Evolutionary conservation across 176 grass and related monocot species (phyloP).

Genomic region (Cymbopogon citratus): DNA sequence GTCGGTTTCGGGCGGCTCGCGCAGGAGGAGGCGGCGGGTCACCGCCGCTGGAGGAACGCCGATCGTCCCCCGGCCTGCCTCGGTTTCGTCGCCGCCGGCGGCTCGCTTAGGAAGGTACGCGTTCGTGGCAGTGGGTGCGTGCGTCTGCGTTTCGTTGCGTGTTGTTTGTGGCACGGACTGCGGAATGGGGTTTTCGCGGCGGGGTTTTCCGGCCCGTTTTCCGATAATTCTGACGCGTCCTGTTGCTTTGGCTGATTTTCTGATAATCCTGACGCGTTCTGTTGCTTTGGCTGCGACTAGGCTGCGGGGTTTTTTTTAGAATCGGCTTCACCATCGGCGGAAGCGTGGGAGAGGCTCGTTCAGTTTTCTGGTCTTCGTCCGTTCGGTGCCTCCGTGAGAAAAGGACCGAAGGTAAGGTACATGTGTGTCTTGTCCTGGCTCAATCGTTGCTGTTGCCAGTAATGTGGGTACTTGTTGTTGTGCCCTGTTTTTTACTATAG

Average conservation of each 20-base stretch:
- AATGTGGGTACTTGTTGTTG: too few relatives aligned
- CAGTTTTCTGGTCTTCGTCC: too few relatives aligned
- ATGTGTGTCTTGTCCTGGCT: too few relatives aligned
- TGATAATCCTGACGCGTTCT: too few relatives aligned
- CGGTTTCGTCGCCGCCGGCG: conserved; percentile 1
- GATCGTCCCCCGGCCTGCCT: neutral
- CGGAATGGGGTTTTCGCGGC: conserved; percentile 1
- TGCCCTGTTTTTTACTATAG: too few relatives aligned
- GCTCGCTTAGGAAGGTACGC: neutral
- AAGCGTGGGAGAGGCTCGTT: neutral
- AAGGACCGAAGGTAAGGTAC: too few relatives aligned
- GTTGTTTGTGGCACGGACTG: neutral
- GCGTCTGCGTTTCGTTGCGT: neutral
- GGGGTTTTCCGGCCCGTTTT: neutral
- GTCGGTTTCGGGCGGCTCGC: neutral
- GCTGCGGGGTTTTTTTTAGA: neutral
- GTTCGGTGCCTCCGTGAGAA: too few relatives aligned
- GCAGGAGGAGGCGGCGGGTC: neutral
- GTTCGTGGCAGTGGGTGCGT: neutral
- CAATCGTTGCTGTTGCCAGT: too few relatives aligned
- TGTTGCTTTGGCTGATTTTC: neutral
- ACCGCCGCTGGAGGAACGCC: neutral
- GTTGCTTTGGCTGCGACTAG: too few relatives aligned
- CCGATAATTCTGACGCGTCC: neutral
- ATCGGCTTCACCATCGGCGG: neutral